These are phyloP conservation scores for Jaminaea rosea DNA, from an alignment of 1,284 basidiomycete species.

Conservation along the genomic window DNA sequence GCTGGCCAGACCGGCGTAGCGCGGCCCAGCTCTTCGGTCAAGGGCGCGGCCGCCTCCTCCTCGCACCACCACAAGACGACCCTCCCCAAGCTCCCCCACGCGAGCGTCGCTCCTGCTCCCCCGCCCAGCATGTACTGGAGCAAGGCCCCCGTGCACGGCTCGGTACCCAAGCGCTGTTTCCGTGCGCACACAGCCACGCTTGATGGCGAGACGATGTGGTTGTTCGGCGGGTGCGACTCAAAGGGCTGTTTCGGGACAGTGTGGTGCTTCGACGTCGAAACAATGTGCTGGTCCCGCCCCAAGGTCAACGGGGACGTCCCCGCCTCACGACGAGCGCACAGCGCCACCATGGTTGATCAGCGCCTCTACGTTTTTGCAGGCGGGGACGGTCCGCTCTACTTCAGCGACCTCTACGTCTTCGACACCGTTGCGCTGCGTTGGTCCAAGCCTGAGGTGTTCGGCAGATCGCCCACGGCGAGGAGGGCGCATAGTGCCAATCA, in stretches of 20 bases:
- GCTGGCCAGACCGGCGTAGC: no score
- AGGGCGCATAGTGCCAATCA: constrained; percentile 78
- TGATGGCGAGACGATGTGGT: constrained; percentile 70
- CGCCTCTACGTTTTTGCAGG: constrained; percentile 76
- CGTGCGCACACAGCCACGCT: constrained; percentile 76
- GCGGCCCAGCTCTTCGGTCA: no score
- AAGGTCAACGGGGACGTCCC: constrained; percentile 65
- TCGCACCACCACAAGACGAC: no score
- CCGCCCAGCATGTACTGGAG: constrained; percentile 71
- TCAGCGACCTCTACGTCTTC: constrained; percentile 64
- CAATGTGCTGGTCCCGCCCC: constrained; percentile 76
- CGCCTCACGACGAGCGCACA: constrained; percentile 76
- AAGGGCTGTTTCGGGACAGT: constrained; percentile 66
- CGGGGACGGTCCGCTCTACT: constrained; percentile 62
- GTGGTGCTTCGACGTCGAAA: constrained; percentile 80
- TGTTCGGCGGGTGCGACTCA: constrained; percentile 81
- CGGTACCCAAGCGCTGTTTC: constrained; percentile 63
- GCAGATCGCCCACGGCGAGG: constrained; percentile 56
- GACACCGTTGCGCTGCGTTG: constrained; percentile 55
- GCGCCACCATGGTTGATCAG: constrained; percentile 69
- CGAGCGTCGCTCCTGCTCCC: constrained; percentile 14
- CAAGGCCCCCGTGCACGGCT: constrained; percentile 67
- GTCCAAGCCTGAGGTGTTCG: constrained; percentile 23
- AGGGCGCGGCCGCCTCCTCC: no score
- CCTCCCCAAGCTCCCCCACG: constrained; percentile 10